A percentile compares a stretch with the other conserved stretches of the same genome.
These are phyloP conservation scores for Talaromyces wortmannii DNA, from an alignment of 495 filamentous ascomycete genomes.

Conservation along the genomic window DNA sequence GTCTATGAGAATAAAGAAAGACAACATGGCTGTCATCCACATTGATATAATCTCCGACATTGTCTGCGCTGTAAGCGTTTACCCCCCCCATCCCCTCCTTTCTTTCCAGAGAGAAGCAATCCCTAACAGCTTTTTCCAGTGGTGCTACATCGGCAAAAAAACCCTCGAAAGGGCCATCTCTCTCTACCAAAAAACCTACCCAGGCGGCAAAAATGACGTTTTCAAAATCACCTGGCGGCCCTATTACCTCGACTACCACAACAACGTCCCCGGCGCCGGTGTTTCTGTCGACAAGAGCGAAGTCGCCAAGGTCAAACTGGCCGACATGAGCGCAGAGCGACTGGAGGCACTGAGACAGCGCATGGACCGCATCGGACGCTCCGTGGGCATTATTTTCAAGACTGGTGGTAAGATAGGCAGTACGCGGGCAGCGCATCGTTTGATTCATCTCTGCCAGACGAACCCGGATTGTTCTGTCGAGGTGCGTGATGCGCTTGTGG, in stretches of 20 bases:
- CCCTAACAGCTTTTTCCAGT: not conserved
- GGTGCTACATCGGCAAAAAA: conserved; percentile 65
- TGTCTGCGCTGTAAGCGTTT: not conserved
- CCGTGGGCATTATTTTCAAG: conserved; percentile 11
- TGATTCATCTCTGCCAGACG: conserved; percentile 1
- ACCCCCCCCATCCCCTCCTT: not conserved
- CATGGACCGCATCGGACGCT: conserved; percentile 7
- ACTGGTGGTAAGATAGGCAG: conserved; percentile 17
- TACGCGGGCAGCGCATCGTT: conserved; percentile 12
- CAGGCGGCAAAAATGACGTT: conserved; percentile 44
- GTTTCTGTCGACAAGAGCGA: not conserved
- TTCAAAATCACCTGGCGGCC: conserved; percentile 57
- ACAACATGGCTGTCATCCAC: not conserved
- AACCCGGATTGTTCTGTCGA: not conserved
- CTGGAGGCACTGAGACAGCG: conserved; percentile 9
- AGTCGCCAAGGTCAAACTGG: not conserved
- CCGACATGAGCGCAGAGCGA: conserved; percentile 9
- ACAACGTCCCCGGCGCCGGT: not conserved
- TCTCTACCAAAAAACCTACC: conserved; percentile 45
- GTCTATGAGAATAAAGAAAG: no score
- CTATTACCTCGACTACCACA: conserved; percentile 50
- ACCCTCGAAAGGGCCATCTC: conserved; percentile 54
- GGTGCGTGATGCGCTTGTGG: conserved; percentile 5
- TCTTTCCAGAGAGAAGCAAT: not conserved
- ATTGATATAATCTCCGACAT: conserved; percentile 5